Conservation (phyloP, 2,329 filamentous ascomycete genomes). For the Xylariaceae sp. region DNA sequence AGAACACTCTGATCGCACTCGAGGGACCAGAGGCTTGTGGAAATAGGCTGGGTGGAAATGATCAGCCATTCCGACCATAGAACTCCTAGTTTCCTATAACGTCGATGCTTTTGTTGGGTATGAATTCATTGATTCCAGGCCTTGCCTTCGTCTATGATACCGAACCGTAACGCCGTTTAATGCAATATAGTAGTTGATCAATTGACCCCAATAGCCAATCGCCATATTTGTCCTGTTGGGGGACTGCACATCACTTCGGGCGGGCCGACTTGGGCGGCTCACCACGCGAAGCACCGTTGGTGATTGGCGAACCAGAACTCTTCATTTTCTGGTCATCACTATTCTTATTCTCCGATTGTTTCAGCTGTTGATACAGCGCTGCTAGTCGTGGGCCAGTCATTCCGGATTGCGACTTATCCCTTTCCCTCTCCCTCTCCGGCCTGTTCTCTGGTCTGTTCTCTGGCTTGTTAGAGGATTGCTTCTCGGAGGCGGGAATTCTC, state of each 20-base stretch:
- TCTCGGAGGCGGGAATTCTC: slow-evolving; percentile 39
- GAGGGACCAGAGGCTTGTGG: slow-evolving; percentile 10
- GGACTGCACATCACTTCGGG: slow-evolving; percentile 16
- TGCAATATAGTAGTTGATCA: slow-evolving; percentile 33
- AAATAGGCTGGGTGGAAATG: slow-evolving; percentile 22
- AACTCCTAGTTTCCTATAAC: slow-evolving; percentile 38
- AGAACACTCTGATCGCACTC: slow-evolving; percentile 8
- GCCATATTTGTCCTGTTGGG: slow-evolving; percentile 4
- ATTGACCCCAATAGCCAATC: slow-evolving; percentile 3
- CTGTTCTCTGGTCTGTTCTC: slow-evolving; percentile 31
- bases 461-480: slow-evolving; percentile 30
- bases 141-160: slow-evolving; percentile 34
- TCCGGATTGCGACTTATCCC: slow-evolving; percentile 21
- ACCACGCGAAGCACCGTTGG: slow-evolving; percentile 33
- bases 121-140: slow-evolving; percentile 35
- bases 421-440: slow-evolving; percentile 29
- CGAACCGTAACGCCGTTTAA: slow-evolving; percentile 36
- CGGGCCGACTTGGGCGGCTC: slow-evolving; percentile 31
- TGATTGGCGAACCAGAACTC: slow-evolving; percentile 22
- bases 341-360: slow-evolving; percentile 31
- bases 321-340: slow-evolving; percentile 31
- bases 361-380: slow-evolving; percentile 37
- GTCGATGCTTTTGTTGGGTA: slow-evolving; percentile 40
- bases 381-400: slow-evolving; percentile 40
- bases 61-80: slow-evolving; percentile 22